phyloP scores from a whole-genome alignment of 257 asterid species.

The Forsythia viridissima region DNA sequence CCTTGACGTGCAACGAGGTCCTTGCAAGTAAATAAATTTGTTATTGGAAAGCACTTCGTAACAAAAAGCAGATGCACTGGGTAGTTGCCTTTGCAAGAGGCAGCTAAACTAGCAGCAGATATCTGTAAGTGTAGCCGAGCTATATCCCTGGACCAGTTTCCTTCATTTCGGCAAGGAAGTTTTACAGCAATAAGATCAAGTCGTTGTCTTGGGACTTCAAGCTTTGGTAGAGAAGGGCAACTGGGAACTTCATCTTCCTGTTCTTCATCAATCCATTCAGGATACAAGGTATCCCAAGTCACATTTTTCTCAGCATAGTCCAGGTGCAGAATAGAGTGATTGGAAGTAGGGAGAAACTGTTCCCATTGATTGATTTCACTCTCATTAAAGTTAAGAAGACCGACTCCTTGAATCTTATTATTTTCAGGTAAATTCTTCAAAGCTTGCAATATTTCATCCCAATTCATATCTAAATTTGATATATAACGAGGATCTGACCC shows the following conservation, averaged over 20 bases:
- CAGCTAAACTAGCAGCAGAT: conserved; percentile 64
- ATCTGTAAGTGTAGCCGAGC: conserved; percentile 78
- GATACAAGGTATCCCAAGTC: conserved; percentile 75
- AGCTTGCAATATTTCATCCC: conserved; percentile 44
- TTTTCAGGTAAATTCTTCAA: conserved; percentile 31
- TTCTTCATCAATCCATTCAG: conserved; percentile 97
- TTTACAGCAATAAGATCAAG: conserved; percentile 76
- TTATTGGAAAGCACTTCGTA: conserved; percentile 66
- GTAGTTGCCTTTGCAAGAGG: conserved; percentile 53
- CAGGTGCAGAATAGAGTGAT: conserved; percentile 47
- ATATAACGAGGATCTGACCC: conserved; percentile 61
- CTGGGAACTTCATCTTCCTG: conserved; percentile 70
- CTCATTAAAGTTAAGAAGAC: conserved; percentile 69
- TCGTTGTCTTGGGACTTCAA: conserved; percentile 52
- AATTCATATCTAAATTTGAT: conserved; percentile 49
- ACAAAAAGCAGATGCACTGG: conserved; percentile 60
- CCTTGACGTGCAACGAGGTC: conserved; percentile 59
- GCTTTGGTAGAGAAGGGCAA: conserved; percentile 68
- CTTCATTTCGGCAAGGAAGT: conserved; percentile 74
- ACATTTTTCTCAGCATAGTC: conserved; percentile 53
- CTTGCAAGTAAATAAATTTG: conserved; percentile 64
- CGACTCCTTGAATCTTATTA: conserved; percentile 36
- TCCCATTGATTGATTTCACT: conserved; percentile 61
- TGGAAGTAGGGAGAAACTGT: conserved; percentile 42
- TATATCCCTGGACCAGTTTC: conserved; percentile 82